Conservation (phyloP, 2,329 filamentous ascomycete genomes). For the Cercospora beticola region DNA sequence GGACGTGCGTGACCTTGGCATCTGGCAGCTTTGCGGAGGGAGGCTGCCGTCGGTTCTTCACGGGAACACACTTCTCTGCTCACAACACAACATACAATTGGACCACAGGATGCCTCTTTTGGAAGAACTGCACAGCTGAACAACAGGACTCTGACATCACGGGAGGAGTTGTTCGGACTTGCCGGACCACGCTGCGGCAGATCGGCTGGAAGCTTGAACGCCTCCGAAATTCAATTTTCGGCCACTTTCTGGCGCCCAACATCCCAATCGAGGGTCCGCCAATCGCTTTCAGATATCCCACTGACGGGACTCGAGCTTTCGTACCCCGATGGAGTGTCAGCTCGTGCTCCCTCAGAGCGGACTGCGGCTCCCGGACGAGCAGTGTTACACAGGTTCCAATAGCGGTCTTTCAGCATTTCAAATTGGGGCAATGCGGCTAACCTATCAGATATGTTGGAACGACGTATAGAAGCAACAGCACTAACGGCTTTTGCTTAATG, state of each 20-base stretch:
- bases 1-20: not conserved
- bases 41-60: not conserved
- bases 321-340: not conserved
- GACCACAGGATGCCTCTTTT: not conserved
- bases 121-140: not conserved
- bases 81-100: not conserved
- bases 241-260: not conserved
- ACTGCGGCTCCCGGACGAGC: not conserved
- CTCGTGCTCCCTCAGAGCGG: not conserved
- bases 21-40: not conserved
- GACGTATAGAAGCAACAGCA: not conserved
- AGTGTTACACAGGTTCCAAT: not conserved
- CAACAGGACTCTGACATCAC: not conserved
- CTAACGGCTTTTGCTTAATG: not conserved
- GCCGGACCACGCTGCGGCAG: not conserved
- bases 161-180: not conserved
- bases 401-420: not conserved
- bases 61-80: not conserved
- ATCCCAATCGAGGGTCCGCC: not conserved
- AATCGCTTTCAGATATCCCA: not conserved
- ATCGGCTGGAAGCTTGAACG: not conserved
- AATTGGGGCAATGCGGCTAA: not conserved
- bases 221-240: not conserved
- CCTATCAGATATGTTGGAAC: not conserved
- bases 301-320: not conserved